A percentile compares a stretch with the other conserved stretches of the same genome.
Conservation (phyloP, 352 stramenopile genomes). For the Phytophthora fragariaefolia region DNA sequence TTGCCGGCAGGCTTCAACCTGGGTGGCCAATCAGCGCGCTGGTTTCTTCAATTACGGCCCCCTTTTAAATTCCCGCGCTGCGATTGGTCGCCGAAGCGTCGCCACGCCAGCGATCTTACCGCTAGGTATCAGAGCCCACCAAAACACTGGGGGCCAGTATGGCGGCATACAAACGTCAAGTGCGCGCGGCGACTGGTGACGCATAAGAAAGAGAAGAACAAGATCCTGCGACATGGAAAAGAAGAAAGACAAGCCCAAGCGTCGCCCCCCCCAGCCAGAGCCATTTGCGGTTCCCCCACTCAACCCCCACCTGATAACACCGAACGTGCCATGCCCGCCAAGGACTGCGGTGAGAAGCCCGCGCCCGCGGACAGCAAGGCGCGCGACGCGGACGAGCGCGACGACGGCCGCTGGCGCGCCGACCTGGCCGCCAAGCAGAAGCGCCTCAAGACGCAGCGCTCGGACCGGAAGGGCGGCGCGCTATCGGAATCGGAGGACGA, state of each 20-base stretch:
- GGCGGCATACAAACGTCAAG: not conserved
- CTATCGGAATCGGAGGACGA: slow-evolving; percentile 32
- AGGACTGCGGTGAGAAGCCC: slow-evolving; percentile 40
- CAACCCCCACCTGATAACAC: not conserved
- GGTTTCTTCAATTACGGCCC: not conserved
- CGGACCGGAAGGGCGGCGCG: slow-evolving; percentile 9
- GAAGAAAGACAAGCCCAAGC: slow-evolving; percentile 34
- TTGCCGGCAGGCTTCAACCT: not conserved
- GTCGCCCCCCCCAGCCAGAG: slow-evolving; percentile 24
- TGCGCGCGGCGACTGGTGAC: not conserved
- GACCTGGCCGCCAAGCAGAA: slow-evolving; percentile 35
- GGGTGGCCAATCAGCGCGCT: not conserved
- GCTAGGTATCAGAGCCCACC: slow-evolving; percentile 1
- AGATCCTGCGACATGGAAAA: slow-evolving; percentile 31
- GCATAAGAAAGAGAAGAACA: slow-evolving; percentile 25
- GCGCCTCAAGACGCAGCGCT: slow-evolving; percentile 35
- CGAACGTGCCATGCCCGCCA: slow-evolving; percentile 30
- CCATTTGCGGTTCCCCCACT: slow-evolving; percentile 25
- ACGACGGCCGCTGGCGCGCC: too few species aligned
- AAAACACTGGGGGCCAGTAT: slow-evolving; percentile 15
- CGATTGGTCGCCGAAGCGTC: slow-evolving; percentile 23
- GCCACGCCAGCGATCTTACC: slow-evolving; percentile 28
- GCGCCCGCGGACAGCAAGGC: slow-evolving; percentile 36
- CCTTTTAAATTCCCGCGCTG: not conserved
- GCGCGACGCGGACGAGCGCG: slow-evolving; percentile 20